Evolutionary conservation across 441 rosid genomes (phyloP), one percentile per base, ranked within the genome.

Genomic region (Euphorbia celastroides): DNA sequence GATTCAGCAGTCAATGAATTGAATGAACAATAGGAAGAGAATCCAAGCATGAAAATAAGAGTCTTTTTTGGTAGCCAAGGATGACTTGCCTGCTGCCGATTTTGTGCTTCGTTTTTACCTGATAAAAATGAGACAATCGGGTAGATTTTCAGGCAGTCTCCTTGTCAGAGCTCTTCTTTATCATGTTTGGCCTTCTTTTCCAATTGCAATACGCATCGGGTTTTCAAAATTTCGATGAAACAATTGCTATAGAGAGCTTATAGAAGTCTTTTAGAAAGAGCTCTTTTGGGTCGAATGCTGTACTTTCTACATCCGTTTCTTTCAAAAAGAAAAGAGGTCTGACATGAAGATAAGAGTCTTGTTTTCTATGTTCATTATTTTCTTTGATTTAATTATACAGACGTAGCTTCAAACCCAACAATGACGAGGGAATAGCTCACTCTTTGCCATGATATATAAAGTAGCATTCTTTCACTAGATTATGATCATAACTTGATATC

Each of bases 181-280:
- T 66, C 70, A 60, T 72, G 67, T 64, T 8, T 54, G 23, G 46
- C 67, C 42, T 20, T 60, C 66, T 42, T 22, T 72, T 72, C 75
- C 42, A 23, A 9, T 23, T 11, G n/a, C n/a, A n/a, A n/a, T n/a
- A n/a, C n/a, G n/a, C n/a, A n/a, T n/a, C n/a, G n/a, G n/a, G n/a
- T n/a, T n/a, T n/a, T n/a, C n/a, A n/a, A n/a, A n/a, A n/a, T n/a
- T n/a, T n/a, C n/a, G n/a, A n/a, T n/a, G n/a, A n/a, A n/a, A n/a
- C n/a, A n/a, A n/a, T n/a, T n/a, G n/a, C n/a, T n/a, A n/a, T n/a
- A n/a, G 16, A 23, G 12, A 9, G 12, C 2, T 9, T 3, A 1
- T 41, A 41, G 1, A 9, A 16, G 1, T 9, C 5, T 16, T 1
- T 44, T 1, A 2, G 1, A 19, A 38, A 34, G 38, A 34, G 38